Base-by-base conservation (phyloP, 805 yeast species). In the Maudiozyma barnettii region DNA sequence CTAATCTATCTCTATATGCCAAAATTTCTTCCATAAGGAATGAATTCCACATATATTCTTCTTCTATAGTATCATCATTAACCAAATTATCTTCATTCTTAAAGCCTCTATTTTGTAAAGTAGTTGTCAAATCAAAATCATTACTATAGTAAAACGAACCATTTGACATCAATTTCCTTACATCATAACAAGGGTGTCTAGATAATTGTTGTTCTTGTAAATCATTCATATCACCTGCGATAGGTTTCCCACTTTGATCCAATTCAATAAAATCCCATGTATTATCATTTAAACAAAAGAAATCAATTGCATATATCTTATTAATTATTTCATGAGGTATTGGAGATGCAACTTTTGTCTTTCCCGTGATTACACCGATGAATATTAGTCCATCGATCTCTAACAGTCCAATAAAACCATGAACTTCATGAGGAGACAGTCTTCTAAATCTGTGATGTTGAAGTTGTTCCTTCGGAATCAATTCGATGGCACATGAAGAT, bases 31-130 rank as follows among this genome's bases (percentile, higher is more conserved):
- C 75, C 82, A 90, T 82, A 81, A 93, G 77, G 63, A 85, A 91
- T 9, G 83, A 76, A 64, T 93, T 93, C 99, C 99, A 93, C 97
- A 93, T 91, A 60, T 84, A 93, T 54, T 89, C 90, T 42, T 78
- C 78, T 60, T 84, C 89, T 55, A 78, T 82, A 40, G 83, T 71
- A 54, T 77, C 82, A 50, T 68, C 65, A 44, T 78, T 72, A 41
- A 77, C 56, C 0, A 78, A 67, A 2, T n/a, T n/a, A n/a, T 14
- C 29, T 45, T 68, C 64, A 2, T 65, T 59, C 37, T 66, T 62
- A 9, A 82, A 66, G 3, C 91, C 93, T 59, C 95, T 69, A 40
- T 77, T 72, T 65, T 91, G 97, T 50, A 93, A 67, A 4, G 82
- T 72, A n/a, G 87, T 81, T 0, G 99, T 93, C 55, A 93, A 67